Base-by-base conservation (phyloP, 1,139 yeast species). In the Geotrichum aggregatum region DNA sequence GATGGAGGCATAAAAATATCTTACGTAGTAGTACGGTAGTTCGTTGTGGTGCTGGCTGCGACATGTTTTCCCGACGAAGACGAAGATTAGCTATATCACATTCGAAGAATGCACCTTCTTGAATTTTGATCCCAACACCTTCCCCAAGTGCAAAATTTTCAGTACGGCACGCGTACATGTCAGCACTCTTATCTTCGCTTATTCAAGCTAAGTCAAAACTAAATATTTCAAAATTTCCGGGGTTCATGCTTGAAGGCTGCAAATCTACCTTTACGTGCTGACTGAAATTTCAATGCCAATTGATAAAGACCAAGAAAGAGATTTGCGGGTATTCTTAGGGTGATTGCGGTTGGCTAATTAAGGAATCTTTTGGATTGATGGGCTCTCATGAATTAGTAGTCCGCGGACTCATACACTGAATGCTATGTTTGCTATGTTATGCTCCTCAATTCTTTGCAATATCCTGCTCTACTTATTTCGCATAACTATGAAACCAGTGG, bases 11-110 rank as follows among this genome's bases (percentile, higher is more conserved):
- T n/a, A n/a, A n/a, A n/a, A n/a, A n/a, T n/a, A 18, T 52, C 65
- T 14, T 52, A 62, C 66, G 55, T 38, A 61, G 54, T 28, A 63
- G 42, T 31, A 58, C 60, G 2, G 62, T 63, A 1, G 65, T 61
- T 49, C 66, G 54, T 48, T 62, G 64, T 4, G 65, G 59, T 6
- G 56, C 54, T 21, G 55, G 56, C 34, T 52, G 57, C 19, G 54
- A 52, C 56, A 52, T 55, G 19, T 30, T 28, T 8, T 8, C 11
- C 26, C 22, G 36, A 11, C 28, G 31, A 34, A 24, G 28, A 24
- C 8, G 28, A 24, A 24, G 5, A 24, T 24, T 24, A 8, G 28
- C 28, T 34, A 16, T 5, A 13, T 22, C n/a, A 7, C 18, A 18
- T 33, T 11, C 19, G 7, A 30, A 7, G n/a, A 11, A 24, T 42